phyloP scores from a whole-genome alignment of 768 basidiomycete species.

The Phanerochaete sordida region DNA sequence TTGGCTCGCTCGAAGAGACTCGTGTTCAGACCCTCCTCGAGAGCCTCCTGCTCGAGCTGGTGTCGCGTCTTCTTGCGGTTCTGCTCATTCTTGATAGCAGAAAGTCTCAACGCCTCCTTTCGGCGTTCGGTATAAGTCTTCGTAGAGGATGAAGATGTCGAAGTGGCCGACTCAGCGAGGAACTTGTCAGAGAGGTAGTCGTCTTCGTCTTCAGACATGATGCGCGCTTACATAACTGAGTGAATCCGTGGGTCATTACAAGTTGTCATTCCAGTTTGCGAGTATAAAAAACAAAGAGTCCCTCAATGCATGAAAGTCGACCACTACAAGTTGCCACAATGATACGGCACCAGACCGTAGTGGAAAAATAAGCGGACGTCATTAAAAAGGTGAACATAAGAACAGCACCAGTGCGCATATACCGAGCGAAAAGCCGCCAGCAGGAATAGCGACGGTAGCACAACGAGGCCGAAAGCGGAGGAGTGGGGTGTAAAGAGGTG shows the following conservation, averaged over 20 bases:
- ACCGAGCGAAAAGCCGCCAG: background rate
- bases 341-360: constrained; percentile 28
- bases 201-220: constrained; percentile 74
- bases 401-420: constrained; percentile 22
- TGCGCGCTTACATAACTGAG: constrained; percentile 6
- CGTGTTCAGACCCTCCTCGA: constrained; percentile 74
- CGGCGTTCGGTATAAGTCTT: constrained; percentile 72
- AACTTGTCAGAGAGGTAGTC: constrained; percentile 92
- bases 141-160: constrained; percentile 33
- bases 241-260: constrained; percentile 5
- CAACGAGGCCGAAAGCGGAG: background rate
- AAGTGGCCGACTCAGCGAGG: constrained; percentile 38
- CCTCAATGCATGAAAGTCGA: constrained; percentile 22
- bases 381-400: constrained; percentile 18
- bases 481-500: background rate
- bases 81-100: constrained; percentile 63
- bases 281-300: constrained; percentile 14
- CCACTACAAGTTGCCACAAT: constrained; percentile 23
- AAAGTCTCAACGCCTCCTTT: constrained; percentile 55
- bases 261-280: constrained; percentile 5
- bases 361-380: constrained; percentile 11
- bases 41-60: constrained; percentile 69
- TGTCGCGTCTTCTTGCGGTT: constrained; percentile 61
- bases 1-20: constrained; percentile 78
- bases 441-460: constrained; percentile 1